phyloP scores from a whole-genome alignment of 805 yeast genomes.

The Candida ortonii region DNA sequence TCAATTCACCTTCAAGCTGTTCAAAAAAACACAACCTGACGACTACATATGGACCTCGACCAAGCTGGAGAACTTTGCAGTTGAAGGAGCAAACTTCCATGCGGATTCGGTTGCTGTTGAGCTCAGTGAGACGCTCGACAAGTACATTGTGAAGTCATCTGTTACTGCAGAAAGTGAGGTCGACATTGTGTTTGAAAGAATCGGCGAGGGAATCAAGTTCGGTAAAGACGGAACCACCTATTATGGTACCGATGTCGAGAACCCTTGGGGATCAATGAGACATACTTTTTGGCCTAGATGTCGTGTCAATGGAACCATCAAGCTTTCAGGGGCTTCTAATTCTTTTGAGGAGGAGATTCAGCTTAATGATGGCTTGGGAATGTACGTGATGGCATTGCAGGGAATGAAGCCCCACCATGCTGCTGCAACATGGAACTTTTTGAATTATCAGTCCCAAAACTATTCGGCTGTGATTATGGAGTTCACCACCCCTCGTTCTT shows the following conservation, averaged over 20 bases:
- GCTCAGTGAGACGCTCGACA: conserved; percentile 46
- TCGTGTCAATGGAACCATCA: conserved; percentile 61
- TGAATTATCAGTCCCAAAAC: conserved; percentile 77
- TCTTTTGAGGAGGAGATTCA: conserved; percentile 15
- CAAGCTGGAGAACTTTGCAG: conserved; percentile 71
- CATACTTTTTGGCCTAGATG: conserved; percentile 97
- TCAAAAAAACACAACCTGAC: conserved; percentile 49
- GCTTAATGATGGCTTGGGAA: conserved; percentile 47
- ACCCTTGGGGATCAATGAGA: conserved; percentile 98
- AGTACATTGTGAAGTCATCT: conserved; percentile 54
- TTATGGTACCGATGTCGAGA: conserved; percentile 77
- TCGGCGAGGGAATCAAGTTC: conserved; percentile 80
- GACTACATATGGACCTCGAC: conserved; percentile 87
- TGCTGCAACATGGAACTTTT: conserved; percentile 94
- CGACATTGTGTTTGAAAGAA: conserved; percentile 59
- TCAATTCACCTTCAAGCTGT: conserved; percentile 87
- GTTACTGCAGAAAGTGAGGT: conserved; percentile 71
- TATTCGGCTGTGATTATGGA: conserved; percentile 86
- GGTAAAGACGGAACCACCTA: conserved; percentile 84
- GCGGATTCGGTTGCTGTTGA: conserved; percentile 72
- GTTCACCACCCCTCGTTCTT: conserved; percentile 89
- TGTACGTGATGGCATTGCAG: conserved; percentile 96
- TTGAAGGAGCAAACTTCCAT: conserved; percentile 67
- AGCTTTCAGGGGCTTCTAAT: conserved; percentile 35
- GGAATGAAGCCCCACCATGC: conserved; percentile 99